Conservation (phyloP, 345 rosid genomes). For the Passiflora organensis region DNA sequence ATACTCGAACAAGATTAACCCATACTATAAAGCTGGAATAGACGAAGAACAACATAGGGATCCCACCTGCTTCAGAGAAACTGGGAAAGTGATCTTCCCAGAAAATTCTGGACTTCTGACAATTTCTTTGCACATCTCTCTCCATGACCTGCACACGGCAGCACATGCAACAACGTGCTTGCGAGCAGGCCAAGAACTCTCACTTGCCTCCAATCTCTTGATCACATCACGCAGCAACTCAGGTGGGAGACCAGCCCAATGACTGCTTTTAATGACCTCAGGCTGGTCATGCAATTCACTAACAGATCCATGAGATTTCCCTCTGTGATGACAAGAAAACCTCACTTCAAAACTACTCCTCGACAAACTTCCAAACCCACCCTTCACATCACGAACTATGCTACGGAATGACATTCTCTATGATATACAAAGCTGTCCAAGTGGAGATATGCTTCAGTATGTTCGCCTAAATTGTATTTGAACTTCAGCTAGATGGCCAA, state of each 20-base stretch:
- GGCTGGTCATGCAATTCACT: slow-evolving; percentile 62
- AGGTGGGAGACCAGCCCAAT: slow-evolving; percentile 88
- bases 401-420: slow-evolving; percentile 75
- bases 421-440: neutral
- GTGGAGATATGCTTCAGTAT: slow-evolving; percentile 1
- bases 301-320: slow-evolving; percentile 74
- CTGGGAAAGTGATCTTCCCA: slow-evolving; percentile 88
- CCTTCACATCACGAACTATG: slow-evolving; percentile 88
- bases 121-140: slow-evolving; percentile 90
- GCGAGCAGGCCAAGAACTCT: slow-evolving; percentile 81
- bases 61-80: slow-evolving; percentile 88
- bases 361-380: slow-evolving; percentile 86
- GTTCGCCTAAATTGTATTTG: neutral
- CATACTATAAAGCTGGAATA: neutral
- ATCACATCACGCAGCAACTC: slow-evolving; percentile 85
- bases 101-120: slow-evolving; percentile 72
- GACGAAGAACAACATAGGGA: neutral
- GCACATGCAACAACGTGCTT: slow-evolving; percentile 93
- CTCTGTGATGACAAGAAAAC: slow-evolving; percentile 53
- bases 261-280: slow-evolving; percentile 52
- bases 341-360: slow-evolving; percentile 84
- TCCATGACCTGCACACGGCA: slow-evolving; percentile 89
- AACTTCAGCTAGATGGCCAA: slow-evolving; percentile 4
- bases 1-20: neutral
- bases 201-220: slow-evolving; percentile 84